Evolutionary conservation across 1,284 basidiomycete species (phyloP), one percentile per base, ranked within the genome.

Genomic region (Sutorius eximius): DNA sequence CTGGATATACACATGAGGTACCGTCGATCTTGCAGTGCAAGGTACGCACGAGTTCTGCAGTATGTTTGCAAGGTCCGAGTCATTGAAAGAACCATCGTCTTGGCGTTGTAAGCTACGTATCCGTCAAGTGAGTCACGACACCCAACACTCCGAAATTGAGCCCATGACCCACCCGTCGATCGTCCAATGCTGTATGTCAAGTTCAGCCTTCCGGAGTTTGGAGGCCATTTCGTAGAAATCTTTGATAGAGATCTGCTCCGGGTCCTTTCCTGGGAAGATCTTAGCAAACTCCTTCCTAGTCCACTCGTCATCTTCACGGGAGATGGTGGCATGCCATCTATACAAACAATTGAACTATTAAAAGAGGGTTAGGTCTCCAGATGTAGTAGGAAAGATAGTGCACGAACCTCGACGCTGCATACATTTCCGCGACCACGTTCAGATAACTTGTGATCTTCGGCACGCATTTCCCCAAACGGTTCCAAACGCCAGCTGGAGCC

Each of bases 291-390:
- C 68, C 27, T 67, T 30, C 42, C 72, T 63, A 4, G 84, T 80
- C 89, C 89, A 93, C 55, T 83, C 63, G 62, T 88, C 88, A 55
- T 93, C 90, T 53, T 80, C 76, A 22, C 69, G 64, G 38, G 86
- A 89, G 0, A 85, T 86, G 0, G 89, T 88, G 1, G 88, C 82
- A 52, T 93, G 90, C 90, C 89, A 91, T 18, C 88, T 81, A 71
- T 92, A 93, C 51, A 93, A 71, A 59, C 87, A 86, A 66, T 93
- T 91, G 77, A 92, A 92, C 86, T 90, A 53, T 32, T 5, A 3
- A 46, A 37, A 37, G 0, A 6, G 2, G 4, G 29, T 69, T 15
- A 55, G 55, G 22, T 33, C 36, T 45, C 55, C 56, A 5, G 5
- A 9, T 22, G 15, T 22, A 37, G 37, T 49, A 40, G 15, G 46